These are phyloP conservation scores for Globisporangium ultimum DNA, from an alignment of 352 stramenopile genomes.

Conservation along the genomic window DNA sequence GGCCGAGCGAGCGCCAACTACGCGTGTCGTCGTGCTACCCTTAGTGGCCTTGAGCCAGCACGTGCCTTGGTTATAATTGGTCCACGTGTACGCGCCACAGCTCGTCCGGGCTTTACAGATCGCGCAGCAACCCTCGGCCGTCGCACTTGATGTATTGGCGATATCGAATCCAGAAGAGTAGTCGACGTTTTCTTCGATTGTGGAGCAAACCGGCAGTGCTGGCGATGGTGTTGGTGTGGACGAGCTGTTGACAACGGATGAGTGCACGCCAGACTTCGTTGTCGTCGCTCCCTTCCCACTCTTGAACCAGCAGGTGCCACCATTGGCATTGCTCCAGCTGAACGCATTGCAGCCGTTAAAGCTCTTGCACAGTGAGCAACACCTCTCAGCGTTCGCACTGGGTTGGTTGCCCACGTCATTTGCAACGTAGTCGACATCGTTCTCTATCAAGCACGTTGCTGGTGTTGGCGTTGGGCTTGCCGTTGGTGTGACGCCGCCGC, in stretches of 20 bases:
- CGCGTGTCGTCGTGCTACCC: too few species aligned
- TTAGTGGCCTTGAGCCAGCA: slow-evolving; percentile 45
- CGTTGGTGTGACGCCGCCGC: too few species aligned
- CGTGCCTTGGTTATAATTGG: slow-evolving; percentile 40
- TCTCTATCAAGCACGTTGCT: slow-evolving; percentile 8
- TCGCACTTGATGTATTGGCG: not conserved
- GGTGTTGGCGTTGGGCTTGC: not conserved
- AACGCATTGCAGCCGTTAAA: slow-evolving; percentile 19
- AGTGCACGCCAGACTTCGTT: slow-evolving; percentile 5
- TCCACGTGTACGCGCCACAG: slow-evolving; percentile 58
- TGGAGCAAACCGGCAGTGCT: not conserved
- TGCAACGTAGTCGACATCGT: slow-evolving; percentile 23
- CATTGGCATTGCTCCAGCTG: slow-evolving; percentile 24
- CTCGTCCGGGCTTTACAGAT: slow-evolving; percentile 21
- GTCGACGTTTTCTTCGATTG: slow-evolving; percentile 15
- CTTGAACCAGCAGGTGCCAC: slow-evolving; percentile 30
- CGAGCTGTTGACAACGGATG: slow-evolving; percentile 5
- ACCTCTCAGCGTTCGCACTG: slow-evolving; percentile 12
- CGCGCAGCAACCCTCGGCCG: slow-evolving; percentile 18
- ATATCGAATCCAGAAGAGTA: slow-evolving; percentile 20
- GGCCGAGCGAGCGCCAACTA: too few species aligned
- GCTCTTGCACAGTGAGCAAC: slow-evolving; percentile 18
- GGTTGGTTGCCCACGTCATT: slow-evolving; percentile 17
- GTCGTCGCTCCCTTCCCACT: slow-evolving; percentile 13
- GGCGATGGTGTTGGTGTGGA: not conserved